Conservation (phyloP, 2,329 filamentous ascomycete species). For the Penicillium sp. region DNA sequence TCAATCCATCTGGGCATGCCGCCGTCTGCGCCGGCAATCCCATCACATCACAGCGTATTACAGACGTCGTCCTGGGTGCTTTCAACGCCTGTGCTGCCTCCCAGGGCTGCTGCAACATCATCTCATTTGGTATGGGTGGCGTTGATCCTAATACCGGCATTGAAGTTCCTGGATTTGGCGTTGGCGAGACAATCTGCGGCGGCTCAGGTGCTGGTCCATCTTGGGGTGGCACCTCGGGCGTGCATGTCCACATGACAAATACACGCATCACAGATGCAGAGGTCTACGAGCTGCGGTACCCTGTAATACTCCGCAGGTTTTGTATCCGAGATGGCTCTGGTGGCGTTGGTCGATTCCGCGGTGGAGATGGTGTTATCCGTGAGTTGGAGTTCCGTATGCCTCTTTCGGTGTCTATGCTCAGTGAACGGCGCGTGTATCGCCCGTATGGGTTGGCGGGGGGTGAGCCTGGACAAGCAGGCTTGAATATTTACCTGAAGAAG, state of each 20-base stretch:
- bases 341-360: constrained; percentile 62
- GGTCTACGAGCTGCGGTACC: constrained; percentile 74
- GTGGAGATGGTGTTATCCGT: constrained; percentile 72
- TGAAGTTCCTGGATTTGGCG: constrained; percentile 55
- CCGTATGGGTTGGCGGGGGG: constrained; percentile 63
- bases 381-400: constrained; percentile 68
- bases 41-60: constrained; percentile 69
- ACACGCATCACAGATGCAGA: constrained; percentile 78
- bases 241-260: constrained; percentile 82
- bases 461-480: constrained; percentile 67
- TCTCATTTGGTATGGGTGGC: constrained; percentile 33
- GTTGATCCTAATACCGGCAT: constrained; percentile 12
- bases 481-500: constrained; percentile 71
- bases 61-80: constrained; percentile 71
- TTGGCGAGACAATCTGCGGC: constrained; percentile 79
- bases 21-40: constrained; percentile 77
- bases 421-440: constrained; percentile 17
- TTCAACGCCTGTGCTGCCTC: constrained; percentile 70
- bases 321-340: constrained; percentile 60
- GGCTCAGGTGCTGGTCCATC: constrained; percentile 68
- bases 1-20: constrained; percentile 66
- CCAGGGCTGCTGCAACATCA: constrained; percentile 74
- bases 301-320: constrained; percentile 69
- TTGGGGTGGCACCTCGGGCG: constrained; percentile 70
- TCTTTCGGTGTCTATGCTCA: constrained; percentile 18